Evolutionary conservation across 345 rosid genomes (phyloP), one percentile per base, ranked within the genome.

Genomic region (Sapria himalayana): DNA sequence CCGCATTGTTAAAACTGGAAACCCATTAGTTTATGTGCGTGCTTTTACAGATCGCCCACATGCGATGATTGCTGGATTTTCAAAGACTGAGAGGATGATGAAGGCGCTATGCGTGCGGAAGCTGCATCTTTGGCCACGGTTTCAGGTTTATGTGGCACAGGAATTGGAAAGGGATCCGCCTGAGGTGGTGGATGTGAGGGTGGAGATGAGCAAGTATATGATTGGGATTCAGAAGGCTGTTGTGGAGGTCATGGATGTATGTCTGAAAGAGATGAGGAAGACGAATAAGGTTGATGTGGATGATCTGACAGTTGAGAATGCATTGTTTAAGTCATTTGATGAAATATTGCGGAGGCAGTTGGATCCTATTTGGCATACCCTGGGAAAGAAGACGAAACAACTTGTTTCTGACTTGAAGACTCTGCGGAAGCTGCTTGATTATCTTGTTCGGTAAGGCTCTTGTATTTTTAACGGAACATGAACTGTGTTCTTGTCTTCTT

Each of bases 381-480:
- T 89, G 35, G 95, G 98, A 50, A 89, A 76, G 66, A 82, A 79
- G 57, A 89, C 93, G 1, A 89, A 79, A 54, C 95, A 82, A 61
- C 81, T 89, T 22, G 98, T 89, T 51, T 89, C 94, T 0, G 98
- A 89, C 67, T 71, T 89, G 76, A 89, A 79, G 80, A 89, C 95
- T 39, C 52, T 89, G 58, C 68, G 98, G 60, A 82, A 82, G 63
- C 56, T 89, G 71, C 67, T 82, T 60, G 98, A 89, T 34, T 89
- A 82, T 73, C 94, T 89, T 54, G 95, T 89, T 41, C 74, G 98
- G 98, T 89, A 69, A 21, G 13, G n/a, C n/a, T n/a, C 21, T 34
- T 12, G 12, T 7, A 31, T 22, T 15, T 27, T 16, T 23, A 23
- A 16, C 25, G 14, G 16, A 12, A 1, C 4, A 37, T 29, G 5